Percentiles rank a stretch among this genome's conserved stretches.
Evolutionary conservation across 176 grass and related monocot species (phyloP).

Genomic region (Leersia perrieri): DNA sequence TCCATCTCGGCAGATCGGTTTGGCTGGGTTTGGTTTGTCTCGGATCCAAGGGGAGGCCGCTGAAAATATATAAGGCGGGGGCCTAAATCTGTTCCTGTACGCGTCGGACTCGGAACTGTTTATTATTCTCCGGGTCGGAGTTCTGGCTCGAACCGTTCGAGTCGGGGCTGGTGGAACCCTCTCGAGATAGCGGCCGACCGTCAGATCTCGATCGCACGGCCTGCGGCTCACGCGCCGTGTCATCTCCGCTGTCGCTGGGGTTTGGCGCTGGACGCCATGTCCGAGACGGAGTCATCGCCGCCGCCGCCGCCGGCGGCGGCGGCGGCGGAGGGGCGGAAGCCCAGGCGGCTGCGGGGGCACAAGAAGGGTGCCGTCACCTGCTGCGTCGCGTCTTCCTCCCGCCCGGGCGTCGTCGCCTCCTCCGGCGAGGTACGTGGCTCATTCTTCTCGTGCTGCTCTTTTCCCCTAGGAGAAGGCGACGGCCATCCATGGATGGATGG

Average conservation of each 20-base stretch:
- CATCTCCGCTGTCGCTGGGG: background rate
- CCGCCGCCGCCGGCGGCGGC: conserved; percentile 3
- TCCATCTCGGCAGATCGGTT: no score
- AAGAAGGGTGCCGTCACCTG: conserved; percentile 64
- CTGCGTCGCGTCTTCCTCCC: conserved; percentile 68
- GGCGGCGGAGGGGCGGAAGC: conserved; percentile 27
- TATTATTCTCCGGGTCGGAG: no score
- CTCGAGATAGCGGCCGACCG: background rate
- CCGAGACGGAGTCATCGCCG: conserved; percentile 14
- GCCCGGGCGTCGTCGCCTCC: conserved; percentile 65
- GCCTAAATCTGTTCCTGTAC: no score
- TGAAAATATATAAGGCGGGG: no score
- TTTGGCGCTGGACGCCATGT: conserved; percentile 30
- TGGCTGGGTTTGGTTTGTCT: no score
- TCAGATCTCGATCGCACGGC: conserved; percentile 21
- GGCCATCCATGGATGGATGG: background rate
- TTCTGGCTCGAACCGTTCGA: no score
- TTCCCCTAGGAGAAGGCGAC: background rate
- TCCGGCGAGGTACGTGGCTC: conserved; percentile 75
- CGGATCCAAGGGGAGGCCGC: no score
- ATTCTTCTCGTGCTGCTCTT: background rate
- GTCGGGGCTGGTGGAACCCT: no score
- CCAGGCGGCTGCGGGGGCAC: conserved; percentile 67
- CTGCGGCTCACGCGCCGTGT: background rate
- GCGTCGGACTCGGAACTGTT: no score